Conservation (phyloP, 768 basidiomycete species). For the Tricholomella constricta region DNA sequence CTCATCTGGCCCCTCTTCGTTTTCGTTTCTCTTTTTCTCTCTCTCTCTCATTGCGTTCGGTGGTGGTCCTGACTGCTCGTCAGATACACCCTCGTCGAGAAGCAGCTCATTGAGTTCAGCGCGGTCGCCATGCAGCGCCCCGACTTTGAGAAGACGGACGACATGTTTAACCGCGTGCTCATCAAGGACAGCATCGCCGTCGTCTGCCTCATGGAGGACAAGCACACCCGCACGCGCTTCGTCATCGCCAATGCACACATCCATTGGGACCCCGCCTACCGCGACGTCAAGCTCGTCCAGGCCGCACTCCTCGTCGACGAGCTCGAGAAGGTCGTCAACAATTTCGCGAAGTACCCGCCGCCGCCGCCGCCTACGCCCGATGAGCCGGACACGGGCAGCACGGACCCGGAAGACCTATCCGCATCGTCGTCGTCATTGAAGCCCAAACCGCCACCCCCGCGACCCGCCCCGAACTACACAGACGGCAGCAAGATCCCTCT, state of each 20-base stretch:
- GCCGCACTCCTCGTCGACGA: conserved; percentile 91
- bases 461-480: conserved; percentile 67
- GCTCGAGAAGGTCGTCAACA: conserved; percentile 83
- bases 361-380: conserved; percentile 46
- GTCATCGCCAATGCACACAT: conserved; percentile 92
- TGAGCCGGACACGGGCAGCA: conserved; percentile 20
- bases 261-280: conserved; percentile 88
- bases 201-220: conserved; percentile 84
- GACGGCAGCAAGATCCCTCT: conserved; percentile 90
- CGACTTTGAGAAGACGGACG: conserved; percentile 96
- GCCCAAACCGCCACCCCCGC: conserved; percentile 31
- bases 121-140: conserved; percentile 89
- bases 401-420: conserved; percentile 17
- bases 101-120: conserved; percentile 91
- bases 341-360: conserved; percentile 82
- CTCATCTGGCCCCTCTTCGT: not conserved
- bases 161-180: conserved; percentile 99
- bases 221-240: conserved; percentile 81
- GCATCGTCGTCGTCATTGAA: conserved; percentile 9
- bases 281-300: conserved; percentile 98
- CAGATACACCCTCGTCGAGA: conserved; percentile 93
- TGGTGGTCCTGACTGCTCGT: conserved; percentile 11
- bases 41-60: not conserved
- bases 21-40: not conserved
- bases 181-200: conserved; percentile 94